Evolutionary conservation across 441 rosid genomes (phyloP), one percentile per base, ranked within the genome.

Genomic region (Euphorbia celastroides): DNA sequence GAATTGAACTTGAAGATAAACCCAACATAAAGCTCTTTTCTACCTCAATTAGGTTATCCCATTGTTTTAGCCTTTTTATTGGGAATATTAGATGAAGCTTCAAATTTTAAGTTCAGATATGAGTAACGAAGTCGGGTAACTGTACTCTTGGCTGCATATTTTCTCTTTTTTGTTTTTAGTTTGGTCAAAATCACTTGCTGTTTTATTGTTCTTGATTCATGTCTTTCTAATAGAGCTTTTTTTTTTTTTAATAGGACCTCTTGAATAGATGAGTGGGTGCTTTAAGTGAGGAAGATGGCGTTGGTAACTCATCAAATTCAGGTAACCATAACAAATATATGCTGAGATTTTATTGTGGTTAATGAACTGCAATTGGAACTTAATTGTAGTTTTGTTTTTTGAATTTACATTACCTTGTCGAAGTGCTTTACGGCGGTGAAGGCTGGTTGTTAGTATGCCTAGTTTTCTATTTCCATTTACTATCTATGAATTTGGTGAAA

Each of bases 221-320:
- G 23, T 67, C 60, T 36, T 67, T 48, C 46, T 74, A 32, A 41
- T 66, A 25, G 75, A 48, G 27, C 13, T 41, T 30, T 57, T 28
- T 57, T 28, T 77, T 36, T 72, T 60, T 73, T 20, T 69, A 70
- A 73, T 72, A 81, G 79, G 86, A 70, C 64, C 72, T 69, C 62
- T 71, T 62, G 81, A 77, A 80, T 90, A 81, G 72, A 86, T 92
- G 97, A 78, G 74, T 67, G 57, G 79, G 77, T 75, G 84, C 83
- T 78, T 78, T 36, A 77, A 80, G 73, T 78, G 81, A 76, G 72
- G 85, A 87, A 72, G 76, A 93, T 90, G 97, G 88, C 84, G 74
- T 82, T 93, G 87, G 88, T 82, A 76, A 90, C 96, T 79, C 90
- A 90, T 81, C 92, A 87, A 50, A 76, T 84, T 82, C 93, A 86